Conservation (phyloP, 2,329 filamentous ascomycete species). For the Bipolaris cookei region DNA sequence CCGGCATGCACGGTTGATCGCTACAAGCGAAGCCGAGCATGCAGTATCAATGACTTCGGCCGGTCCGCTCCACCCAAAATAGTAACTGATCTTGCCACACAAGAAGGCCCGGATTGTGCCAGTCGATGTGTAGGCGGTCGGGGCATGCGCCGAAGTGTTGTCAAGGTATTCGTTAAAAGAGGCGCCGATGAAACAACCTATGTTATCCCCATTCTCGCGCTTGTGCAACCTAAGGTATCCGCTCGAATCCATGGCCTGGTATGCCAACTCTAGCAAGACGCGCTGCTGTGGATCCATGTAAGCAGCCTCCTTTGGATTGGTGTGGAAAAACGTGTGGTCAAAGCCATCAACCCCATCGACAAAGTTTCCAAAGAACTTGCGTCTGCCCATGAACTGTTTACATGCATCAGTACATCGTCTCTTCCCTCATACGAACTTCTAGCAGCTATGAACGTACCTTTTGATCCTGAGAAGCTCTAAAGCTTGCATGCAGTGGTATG, state of each 20-base stretch:
- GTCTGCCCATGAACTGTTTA: not conserved
- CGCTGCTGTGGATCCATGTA: slow-evolving; percentile 37
- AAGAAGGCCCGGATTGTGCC: slow-evolving; percentile 29
- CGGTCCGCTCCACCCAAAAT: slow-evolving; percentile 34
- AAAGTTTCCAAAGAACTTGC: slow-evolving; percentile 3
- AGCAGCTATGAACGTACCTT: not conserved
- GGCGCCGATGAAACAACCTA: slow-evolving; percentile 42
- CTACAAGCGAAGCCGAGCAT: slow-evolving; percentile 40
- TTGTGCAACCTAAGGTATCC: slow-evolving; percentile 20
- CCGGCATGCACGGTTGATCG: slow-evolving; percentile 37
- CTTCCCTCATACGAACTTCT: not conserved
- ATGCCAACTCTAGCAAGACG: slow-evolving; percentile 28
- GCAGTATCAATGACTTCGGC: slow-evolving; percentile 42
- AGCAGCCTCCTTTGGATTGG: slow-evolving; percentile 22
- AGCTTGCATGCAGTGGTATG: slow-evolving; percentile 13
- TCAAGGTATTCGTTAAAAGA: slow-evolving; percentile 38
- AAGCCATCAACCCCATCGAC: slow-evolving; percentile 21
- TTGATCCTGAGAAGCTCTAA: slow-evolving; percentile 11
- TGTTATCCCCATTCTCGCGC: slow-evolving; percentile 8
- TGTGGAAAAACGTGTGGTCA: slow-evolving; percentile 41
- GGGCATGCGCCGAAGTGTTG: slow-evolving; percentile 15
- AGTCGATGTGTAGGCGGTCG: slow-evolving; percentile 19
- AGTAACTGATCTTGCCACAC: slow-evolving; percentile 27
- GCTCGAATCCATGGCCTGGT: slow-evolving; percentile 48
- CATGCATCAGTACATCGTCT: not conserved